Conservation (phyloP, 345 rosid genomes). For the Noccaea bulbosa region DNA sequence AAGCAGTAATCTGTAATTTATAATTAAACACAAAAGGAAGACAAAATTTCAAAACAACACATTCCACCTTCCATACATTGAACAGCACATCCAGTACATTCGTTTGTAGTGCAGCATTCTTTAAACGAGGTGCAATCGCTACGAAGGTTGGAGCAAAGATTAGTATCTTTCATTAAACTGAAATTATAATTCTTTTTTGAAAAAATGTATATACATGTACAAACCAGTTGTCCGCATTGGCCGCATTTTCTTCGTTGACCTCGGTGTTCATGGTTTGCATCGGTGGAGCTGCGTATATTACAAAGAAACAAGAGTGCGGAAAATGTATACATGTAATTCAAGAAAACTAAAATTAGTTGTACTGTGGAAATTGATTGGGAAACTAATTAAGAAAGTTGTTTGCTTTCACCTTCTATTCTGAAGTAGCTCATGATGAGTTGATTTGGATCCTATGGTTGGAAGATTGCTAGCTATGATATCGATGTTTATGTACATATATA, state of each 20-base stretch:
- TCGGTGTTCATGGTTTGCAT: background rate
- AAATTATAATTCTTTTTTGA: background rate
- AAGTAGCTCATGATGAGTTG: conserved; percentile 20
- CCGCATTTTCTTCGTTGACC: background rate
- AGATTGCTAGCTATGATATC: background rate
- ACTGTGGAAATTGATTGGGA: background rate
- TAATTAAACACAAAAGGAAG: too few species aligned
- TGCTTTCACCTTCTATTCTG: conserved; percentile 12
- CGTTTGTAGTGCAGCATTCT: too few species aligned
- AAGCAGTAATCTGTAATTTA: too few species aligned
- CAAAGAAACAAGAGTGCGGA: too few species aligned
- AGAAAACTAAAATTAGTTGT: background rate
- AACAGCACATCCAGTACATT: too few species aligned
- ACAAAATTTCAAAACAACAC: too few species aligned
- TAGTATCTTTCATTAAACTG: background rate
- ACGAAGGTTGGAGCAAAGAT: conserved; percentile 54
- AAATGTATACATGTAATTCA: too few species aligned
- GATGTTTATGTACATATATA: background rate
- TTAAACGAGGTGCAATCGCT: too few species aligned
- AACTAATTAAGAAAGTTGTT: background rate
- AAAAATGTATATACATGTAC: background rate
- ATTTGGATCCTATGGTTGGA: background rate
- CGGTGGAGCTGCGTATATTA: conserved; percentile 3
- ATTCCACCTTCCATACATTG: too few species aligned
- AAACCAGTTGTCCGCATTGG: background rate